Evolutionary conservation across 371 early-diverging fungal genomes (phyloP), one percentile per base, ranked within the genome.

Genomic region (Chytridiales sp.): DNA sequence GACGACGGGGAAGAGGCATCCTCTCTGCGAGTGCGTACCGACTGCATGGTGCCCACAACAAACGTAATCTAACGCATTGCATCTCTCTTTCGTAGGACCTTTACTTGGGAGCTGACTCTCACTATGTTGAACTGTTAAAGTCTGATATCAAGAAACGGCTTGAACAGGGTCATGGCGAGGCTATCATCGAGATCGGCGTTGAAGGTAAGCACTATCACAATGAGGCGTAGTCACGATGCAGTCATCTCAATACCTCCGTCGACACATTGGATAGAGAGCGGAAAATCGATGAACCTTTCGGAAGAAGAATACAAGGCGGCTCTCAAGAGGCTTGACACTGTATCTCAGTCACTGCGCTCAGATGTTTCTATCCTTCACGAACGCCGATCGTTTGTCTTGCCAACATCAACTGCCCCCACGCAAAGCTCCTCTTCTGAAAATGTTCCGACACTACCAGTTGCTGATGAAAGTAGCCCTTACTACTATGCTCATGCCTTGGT

Each of bases 131-230:
- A 44, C 70, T 62, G 6, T 61, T 89, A 2, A 61, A 68, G 40
- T 57, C 66, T 1, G 59, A 75, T 26, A 51, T 92, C 22, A 51
- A 62, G 4, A 55, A 62, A 8, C 82, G 87, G 52, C 72, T 92
- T 47, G 68, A 72, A 19, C 80, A 83, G 46, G 88, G 86, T 0
- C 70, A 75, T 38, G 94, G 94, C 21, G 92, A 93, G 73, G 73
- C 84, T 0, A 62, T 92, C 13, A 77, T 89, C 44, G 92, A 90
- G 66, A 67, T 92, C 41, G 92, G 92, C 2, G 32, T 82, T 8
- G 89, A 92, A 71, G 89, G 89, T 87, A 80, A 1, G 27, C 31
- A 34, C 22, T n/a, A 11, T 5, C n/a, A n/a, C n/a, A n/a, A n/a
- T n/a, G n/a, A n/a, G n/a, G n/a, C n/a, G n/a, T n/a, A n/a, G n/a